Conservation (phyloP, 1,284 basidiomycete species). For the Mycena sp. region DNA sequence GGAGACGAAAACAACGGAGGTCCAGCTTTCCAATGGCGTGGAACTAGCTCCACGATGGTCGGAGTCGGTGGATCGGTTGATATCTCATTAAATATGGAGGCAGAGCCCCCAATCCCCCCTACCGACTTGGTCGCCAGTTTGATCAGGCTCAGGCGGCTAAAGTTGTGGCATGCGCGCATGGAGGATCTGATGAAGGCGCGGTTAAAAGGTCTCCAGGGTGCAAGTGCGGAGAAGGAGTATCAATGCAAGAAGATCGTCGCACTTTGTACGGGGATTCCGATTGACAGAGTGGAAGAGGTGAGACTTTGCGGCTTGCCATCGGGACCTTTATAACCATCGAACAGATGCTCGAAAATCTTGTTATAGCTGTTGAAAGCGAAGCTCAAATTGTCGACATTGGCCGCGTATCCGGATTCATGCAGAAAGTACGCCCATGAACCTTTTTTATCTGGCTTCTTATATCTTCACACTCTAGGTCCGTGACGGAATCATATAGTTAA, state of each 20-base stretch:
- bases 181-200: conserved; percentile 78
- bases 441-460: background rate
- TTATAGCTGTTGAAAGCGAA: conserved; percentile 91
- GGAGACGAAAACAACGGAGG: conserved; percentile 43
- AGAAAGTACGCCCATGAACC: conserved; percentile 60
- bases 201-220: conserved; percentile 78
- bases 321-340: conserved; percentile 25
- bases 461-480: conserved; percentile 56
- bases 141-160: conserved; percentile 78
- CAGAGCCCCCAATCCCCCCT: conserved; percentile 73
- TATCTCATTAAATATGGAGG: conserved; percentile 64
- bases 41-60: conserved; percentile 67
- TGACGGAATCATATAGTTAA: conserved; percentile 69
- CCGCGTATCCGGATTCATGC: conserved; percentile 91
- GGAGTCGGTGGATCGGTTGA: conserved; percentile 62
- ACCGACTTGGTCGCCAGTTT: conserved; percentile 67
- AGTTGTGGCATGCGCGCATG: conserved; percentile 84
- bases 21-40: conserved; percentile 74
- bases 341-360: conserved; percentile 89
- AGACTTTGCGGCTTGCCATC: conserved; percentile 44
- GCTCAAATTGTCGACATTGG: conserved; percentile 85
- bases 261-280: conserved; percentile 86
- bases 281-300: conserved; percentile 91
- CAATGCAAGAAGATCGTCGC: conserved; percentile 93
- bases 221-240: conserved; percentile 86